These are phyloP conservation scores for Cordia subcordata DNA, from an alignment of 257 asterid genomes.

Conservation along the genomic window DNA sequence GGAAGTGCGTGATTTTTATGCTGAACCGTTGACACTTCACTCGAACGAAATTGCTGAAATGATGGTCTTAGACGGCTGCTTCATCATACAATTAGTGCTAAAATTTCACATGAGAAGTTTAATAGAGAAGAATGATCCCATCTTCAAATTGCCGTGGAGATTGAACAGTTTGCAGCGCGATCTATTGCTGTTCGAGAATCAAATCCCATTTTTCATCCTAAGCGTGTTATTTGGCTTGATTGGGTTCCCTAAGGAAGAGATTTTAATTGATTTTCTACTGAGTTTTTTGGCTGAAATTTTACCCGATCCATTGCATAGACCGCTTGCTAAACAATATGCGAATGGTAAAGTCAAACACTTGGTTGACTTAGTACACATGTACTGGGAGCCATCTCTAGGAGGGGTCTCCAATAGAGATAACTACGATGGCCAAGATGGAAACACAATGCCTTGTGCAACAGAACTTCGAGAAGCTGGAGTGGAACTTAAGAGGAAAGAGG, in stretches of 20 bases:
- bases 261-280: background rate
- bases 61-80: no score
- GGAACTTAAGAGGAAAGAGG: background rate
- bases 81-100: background rate
- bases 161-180: slow-evolving; percentile 2
- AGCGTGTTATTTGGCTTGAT: background rate
- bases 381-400: no score
- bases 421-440: no score
- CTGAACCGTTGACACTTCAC: no score
- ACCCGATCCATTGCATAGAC: background rate
- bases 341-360: no score
- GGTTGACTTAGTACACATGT: no score
- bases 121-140: background rate
- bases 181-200: slow-evolving; percentile 11
- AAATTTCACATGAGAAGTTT: no score
- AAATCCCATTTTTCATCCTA: slow-evolving; percentile 2
- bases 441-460: background rate
- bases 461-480: slow-evolving; percentile 9
- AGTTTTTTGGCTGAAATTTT: background rate
- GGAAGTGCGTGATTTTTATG: no score
- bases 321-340: no score
- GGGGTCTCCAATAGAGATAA: background rate
- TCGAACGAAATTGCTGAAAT: no score
- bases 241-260: background rate
- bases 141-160: slow-evolving; percentile 3